Evolutionary conservation across 306 rosid genomes (phyloP), one percentile per base, ranked within the genome.

Genomic region (Mimosa bimucronata): DNA sequence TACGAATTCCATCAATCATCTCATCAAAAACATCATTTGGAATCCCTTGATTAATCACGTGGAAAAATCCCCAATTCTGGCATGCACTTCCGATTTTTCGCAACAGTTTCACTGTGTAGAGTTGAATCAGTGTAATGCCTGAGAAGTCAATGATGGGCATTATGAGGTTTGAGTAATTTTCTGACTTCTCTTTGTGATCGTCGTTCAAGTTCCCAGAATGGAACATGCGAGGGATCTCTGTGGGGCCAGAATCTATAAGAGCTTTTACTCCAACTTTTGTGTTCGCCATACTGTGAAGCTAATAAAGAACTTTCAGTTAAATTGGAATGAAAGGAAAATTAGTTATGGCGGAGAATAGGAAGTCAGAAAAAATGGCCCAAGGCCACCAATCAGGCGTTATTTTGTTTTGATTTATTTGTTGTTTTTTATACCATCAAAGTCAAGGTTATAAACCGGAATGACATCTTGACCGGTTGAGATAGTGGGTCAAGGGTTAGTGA

Each of bases 21-120:
- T 80, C 61, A 11, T 69, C 89, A 66, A 86, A 12, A 69, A 80
- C 58, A 21, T 55, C 42, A 8, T 30, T 45, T 2, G 81, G 65
- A 34, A 86, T 74, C 52, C 87, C 89, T 28, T 86, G 85, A 66
- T 86, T 80, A 6, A 81, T 74, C 4, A 83, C 60, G 58, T 80
- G 85, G 30, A 86, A 86, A 45, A 87, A 83, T 0, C 89, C 87
- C 78, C 77, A 83, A 1, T 31, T 77, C 21, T 77, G 50, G 26
- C 73, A 38, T 3, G 73, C 73, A 21, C n/a, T 21, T 40, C 30
- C 73, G 28, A 75, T n/a, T 38, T 75, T 75, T 57, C 19, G 52
- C 75, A 12, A 70, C 58, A 4, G 74, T 30, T 16, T 70, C 37
- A 14, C 2, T 1, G 10, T 70, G 79, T 15, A 7, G 14, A 30